Evolutionary conservation across 345 rosid species (phyloP).

Genomic region (Combretum micranthum): DNA sequence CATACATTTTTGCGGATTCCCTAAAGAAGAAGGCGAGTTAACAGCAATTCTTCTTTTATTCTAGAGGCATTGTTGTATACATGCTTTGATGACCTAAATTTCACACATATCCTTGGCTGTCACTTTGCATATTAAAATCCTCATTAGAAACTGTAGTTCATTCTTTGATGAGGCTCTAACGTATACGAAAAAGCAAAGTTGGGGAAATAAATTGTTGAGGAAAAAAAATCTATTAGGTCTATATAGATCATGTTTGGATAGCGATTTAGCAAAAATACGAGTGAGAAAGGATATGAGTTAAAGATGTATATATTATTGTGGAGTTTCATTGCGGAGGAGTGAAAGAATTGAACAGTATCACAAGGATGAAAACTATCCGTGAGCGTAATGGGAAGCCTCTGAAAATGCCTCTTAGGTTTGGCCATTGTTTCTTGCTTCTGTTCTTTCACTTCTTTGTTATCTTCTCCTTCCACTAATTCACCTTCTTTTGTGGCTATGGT

Average conservation of each 20-base stretch:
- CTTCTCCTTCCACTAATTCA: background rate
- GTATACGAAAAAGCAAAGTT: too few species aligned
- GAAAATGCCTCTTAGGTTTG: constrained; percentile 85
- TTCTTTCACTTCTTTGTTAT: background rate
- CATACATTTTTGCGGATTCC: constrained; percentile 81
- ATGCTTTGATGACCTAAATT: background rate
- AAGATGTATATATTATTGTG: too few species aligned
- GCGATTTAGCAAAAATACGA: too few species aligned
- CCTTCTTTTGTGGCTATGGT: constrained; percentile 1
- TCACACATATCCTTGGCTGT: background rate
- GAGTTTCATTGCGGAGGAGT: constrained; percentile 65
- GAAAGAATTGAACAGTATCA: constrained; percentile 90
- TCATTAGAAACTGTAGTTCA: too few species aligned
- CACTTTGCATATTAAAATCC: background rate
- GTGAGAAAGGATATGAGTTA: too few species aligned
- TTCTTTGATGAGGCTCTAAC: too few species aligned
- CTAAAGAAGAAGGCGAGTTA: constrained; percentile 82
- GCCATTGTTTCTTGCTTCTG: constrained; percentile 4
- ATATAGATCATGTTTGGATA: too few species aligned
- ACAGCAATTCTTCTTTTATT: constrained; percentile 1
- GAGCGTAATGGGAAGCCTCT: constrained; percentile 88
- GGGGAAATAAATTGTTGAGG: too few species aligned
- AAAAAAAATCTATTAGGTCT: too few species aligned
- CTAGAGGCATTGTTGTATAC: background rate
- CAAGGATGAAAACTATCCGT: constrained; percentile 94